A percentile compares a stretch with the other conserved stretches of the same genome.
phyloP scores from a whole-genome alignment of 192 early-diverging fungal genomes.

The Coemansia sp. region DNA sequence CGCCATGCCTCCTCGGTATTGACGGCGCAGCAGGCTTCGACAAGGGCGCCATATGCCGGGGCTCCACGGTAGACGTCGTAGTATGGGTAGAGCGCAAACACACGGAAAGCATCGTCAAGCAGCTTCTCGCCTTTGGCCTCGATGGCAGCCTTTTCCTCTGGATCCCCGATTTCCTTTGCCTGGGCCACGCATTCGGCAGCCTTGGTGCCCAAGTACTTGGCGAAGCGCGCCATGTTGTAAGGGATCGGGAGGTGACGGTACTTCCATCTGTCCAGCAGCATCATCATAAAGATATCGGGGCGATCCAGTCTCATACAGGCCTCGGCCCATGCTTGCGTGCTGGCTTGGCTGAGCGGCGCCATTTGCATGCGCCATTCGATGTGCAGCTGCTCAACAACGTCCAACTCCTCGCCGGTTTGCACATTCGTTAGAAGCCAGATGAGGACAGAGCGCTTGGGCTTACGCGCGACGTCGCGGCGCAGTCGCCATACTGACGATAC shows the following conservation, averaged over 20 bases:
- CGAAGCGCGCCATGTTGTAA: conserved; percentile 31
- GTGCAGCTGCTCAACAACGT: conserved; percentile 19
- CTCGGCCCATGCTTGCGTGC: conserved; percentile 36
- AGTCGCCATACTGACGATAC: conserved; percentile 30
- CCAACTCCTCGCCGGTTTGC: conserved; percentile 28
- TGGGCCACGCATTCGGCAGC: neutral
- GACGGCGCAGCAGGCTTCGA: conserved; percentile 44
- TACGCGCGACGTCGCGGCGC: conserved; percentile 3
- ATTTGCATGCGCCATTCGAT: conserved; percentile 40
- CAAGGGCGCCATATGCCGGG: conserved; percentile 38
- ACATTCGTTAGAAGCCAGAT: conserved; percentile 42
- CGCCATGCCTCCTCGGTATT: conserved; percentile 48
- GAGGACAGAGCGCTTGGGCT: conserved; percentile 30
- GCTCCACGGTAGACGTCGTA: conserved; percentile 32
- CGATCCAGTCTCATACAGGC: conserved; percentile 31
- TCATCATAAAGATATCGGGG: conserved; percentile 25
- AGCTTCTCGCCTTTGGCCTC: neutral
- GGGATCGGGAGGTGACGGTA: conserved; percentile 46
- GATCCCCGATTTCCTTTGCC: conserved; percentile 1
- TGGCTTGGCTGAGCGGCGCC: conserved; percentile 44
- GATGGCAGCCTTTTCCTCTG: neutral
- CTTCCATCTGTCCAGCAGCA: conserved; percentile 52
- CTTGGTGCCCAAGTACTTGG: conserved; percentile 20
- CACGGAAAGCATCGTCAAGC: conserved; percentile 42
- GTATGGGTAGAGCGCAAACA: conserved; percentile 52